Evolutionary conservation across 768 basidiomycete genomes (phyloP).

Genomic region (Tylopilus sp.): DNA sequence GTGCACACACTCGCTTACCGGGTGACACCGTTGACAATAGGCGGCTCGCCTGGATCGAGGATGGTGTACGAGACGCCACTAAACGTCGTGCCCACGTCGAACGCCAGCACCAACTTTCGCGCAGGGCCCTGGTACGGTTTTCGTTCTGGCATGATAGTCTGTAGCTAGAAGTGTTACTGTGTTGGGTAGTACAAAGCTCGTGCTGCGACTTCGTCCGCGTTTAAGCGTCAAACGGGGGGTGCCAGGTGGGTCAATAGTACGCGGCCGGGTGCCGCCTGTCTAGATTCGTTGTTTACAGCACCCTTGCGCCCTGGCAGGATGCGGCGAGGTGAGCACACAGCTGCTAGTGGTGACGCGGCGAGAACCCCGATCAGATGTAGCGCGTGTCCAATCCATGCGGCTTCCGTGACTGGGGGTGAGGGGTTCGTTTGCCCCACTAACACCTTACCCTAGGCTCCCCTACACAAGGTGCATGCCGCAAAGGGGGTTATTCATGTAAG

Average conservation of each 20-base stretch:
- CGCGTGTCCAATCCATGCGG: slow-evolving; percentile 5
- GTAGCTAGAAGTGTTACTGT: not conserved
- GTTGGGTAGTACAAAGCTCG: too few relatives aligned
- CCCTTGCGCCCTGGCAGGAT: slow-evolving; percentile 9
- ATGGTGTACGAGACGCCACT: slow-evolving; percentile 46
- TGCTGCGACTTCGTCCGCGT: not conserved
- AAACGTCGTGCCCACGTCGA: slow-evolving; percentile 52
- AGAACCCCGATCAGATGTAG: slow-evolving; percentile 9
- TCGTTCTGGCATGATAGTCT: slow-evolving; percentile 32
- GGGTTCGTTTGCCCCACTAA: not conserved
- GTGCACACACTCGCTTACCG: slow-evolving; percentile 15
- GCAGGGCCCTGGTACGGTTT: slow-evolving; percentile 38
- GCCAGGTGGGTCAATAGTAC: not conserved
- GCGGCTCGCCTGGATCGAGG: slow-evolving; percentile 30
- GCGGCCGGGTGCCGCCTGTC: not conserved
- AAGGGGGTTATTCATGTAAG: too few relatives aligned
- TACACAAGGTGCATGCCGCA: not conserved
- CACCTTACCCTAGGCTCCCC: not conserved
- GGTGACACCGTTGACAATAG: slow-evolving; percentile 18
- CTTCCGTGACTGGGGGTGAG: not conserved
- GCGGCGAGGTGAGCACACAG: slow-evolving; percentile 12
- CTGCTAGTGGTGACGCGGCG: not conserved
- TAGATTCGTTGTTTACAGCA: not conserved
- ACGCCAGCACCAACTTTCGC: slow-evolving; percentile 45
- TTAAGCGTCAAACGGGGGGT: not conserved